Base-by-base conservation (phyloP, 2,329 filamentous ascomycete species). In the Cytospora paraplurivora region DNA sequence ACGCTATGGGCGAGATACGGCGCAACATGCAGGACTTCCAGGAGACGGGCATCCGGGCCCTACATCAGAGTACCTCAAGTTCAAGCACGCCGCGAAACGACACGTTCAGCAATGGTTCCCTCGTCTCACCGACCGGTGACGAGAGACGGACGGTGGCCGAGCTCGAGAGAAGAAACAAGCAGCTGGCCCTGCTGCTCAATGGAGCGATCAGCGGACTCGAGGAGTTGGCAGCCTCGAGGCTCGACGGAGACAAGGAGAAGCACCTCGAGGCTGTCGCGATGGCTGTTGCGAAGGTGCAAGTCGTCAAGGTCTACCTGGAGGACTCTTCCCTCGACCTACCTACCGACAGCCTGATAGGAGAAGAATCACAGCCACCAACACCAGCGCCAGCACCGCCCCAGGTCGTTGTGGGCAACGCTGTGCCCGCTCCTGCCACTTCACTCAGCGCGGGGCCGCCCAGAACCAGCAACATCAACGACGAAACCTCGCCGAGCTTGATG, bases 1-100 rank as follows among this genome's bases (percentile, higher is more conserved):
- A 91, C 68, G 91, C 91, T 19, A 84, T 95, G 71, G 88, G 88
- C 10, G 92, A 96, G 75, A 89, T 94, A 56, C 85, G 85, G 65
- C 89, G 90, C 70, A 93, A 92, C 68, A 85, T 93, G 68, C 85
- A 89, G 70, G 84, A 83, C 35, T 80, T 89, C 37, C 88, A 91
- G 67, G 84, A 85, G 62, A 78, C 81, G 2, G 78, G 82, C 37
- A 55, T 32, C 21, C 44, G 54, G 7, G 21, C 44, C 7, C 27
- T 21, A 15, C 41, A 61, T 2, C 59, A 49, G 38, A 61, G 38
- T 33, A 57, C 57, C 38, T 79, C 76, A 35, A 73, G 76, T 15
- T 76, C 78, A 27, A 76, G 76, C 57, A 68, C 71, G 11, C 67
- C 69, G 53, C 71, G 67, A 32, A 62, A 32, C n/a, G 51, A 10